Evolutionary conservation across 495 filamentous ascomycete genomes (phyloP).

Genomic region (Paragyromitra xinjiangensis): DNA sequence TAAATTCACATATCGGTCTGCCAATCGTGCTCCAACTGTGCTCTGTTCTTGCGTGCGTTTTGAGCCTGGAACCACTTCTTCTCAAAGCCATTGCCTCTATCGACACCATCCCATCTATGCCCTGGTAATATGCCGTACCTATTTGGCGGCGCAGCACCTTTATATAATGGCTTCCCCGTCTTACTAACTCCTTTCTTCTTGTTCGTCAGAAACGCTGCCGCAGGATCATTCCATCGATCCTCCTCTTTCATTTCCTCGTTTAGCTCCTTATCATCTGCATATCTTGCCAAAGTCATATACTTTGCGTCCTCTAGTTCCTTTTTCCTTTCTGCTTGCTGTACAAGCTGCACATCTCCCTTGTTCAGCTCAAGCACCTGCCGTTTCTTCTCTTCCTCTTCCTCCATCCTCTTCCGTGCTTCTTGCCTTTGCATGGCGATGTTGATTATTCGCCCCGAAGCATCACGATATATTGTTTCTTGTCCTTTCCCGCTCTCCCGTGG

Average conservation of each 20-base stretch:
- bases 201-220: constrained; percentile 75
- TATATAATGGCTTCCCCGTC: constrained; percentile 78
- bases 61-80: constrained; percentile 89
- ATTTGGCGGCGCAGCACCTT: constrained; percentile 84
- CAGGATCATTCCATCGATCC: constrained; percentile 93
- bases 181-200: constrained; percentile 63
- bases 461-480: constrained; percentile 88
- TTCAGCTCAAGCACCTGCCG: constrained; percentile 69
- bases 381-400: constrained; percentile 74
- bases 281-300: constrained; percentile 79
- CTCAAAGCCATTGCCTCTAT: constrained; percentile 93
- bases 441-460: constrained; percentile 89
- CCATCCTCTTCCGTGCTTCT: constrained; percentile 76
- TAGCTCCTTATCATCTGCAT: constrained; percentile 79
- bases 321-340: constrained; percentile 64
- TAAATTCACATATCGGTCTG: constrained; percentile 81
- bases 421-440: constrained; percentile 90
- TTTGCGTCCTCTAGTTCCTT: constrained; percentile 75
- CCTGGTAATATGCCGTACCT: constrained; percentile 92
- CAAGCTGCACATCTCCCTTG: constrained; percentile 83
- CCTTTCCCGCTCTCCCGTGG: constrained; percentile 58
- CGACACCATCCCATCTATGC: constrained; percentile 96
- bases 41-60: constrained; percentile 75
- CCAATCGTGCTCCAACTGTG: constrained; percentile 89
- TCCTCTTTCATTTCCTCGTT: constrained; percentile 80